Base-by-base conservation (phyloP, 257 asterid species). In the Leonotis leonurus region DNA sequence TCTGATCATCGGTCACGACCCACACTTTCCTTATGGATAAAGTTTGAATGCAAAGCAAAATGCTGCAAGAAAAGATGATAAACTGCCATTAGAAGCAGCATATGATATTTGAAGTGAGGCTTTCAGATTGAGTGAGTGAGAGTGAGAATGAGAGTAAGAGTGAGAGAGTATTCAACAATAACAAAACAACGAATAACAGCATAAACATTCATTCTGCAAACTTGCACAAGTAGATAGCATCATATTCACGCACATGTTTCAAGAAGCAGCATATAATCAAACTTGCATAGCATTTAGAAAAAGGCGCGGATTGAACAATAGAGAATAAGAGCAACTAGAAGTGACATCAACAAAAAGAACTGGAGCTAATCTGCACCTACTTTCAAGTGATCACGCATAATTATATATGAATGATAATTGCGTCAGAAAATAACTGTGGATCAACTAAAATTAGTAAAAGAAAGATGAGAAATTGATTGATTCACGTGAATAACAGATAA, bases 1-100 rank as follows among this genome's bases (percentile, higher is more conserved):
- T 59, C 78, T 89, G 45, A 85, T 75, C 93, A 80, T 77, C 4
- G 61, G 3, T 43, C 25, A 30, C 36, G 68, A 44, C 40, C 64
- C 49, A 18, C 32, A 39, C 36, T 72, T 52, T 39, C 30, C 27
- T 6, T 29, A 24, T 41, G 6, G 24, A 59, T 32, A 18, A 20
- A 60, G 32, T 20, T 52, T 18, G 64, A 60, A n/a, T n/a, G n/a
- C n/a, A 37, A 49, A 50, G 39, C 70, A 55, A 32, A 13, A 46
- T n/a, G 16, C 56, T 10, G 46, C 45, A 49, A 49, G 51, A 18
- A n/a, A n/a, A n/a, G 46, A 16, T 6, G 18, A 24, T 46, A 14
- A 30, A 6, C n/a, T 3, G 25, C 24, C 62, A 39, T 20, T 24
- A 16, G 8, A 29, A 43, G 62, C 16, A 51, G 25, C 55, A 37